Conservation (phyloP, 768 basidiomycete species). For the Naganishia vaughanmartiniae region DNA sequence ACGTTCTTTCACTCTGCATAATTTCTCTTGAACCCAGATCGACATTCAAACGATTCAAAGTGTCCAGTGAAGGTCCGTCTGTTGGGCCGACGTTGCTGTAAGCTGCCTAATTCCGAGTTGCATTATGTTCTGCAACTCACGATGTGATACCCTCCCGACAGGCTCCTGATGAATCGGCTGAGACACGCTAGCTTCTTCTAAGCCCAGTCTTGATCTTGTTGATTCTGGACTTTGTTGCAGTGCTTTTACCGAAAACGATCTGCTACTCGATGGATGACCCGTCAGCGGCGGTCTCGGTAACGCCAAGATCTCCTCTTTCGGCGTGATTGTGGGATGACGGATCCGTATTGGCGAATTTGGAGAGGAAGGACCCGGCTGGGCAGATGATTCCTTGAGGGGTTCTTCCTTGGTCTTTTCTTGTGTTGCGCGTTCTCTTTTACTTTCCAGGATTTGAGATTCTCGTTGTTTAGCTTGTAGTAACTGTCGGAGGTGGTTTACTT, state of each 20-base stretch:
- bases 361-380: background rate
- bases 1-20: constrained; percentile 7
- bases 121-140: background rate
- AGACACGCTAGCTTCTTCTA: background rate
- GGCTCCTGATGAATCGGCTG: background rate
- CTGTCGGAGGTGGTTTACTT: background rate
- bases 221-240: background rate
- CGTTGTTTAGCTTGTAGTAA: background rate
- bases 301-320: background rate
- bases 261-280: background rate
- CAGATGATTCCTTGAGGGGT: background rate
- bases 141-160: background rate
- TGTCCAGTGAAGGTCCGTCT: background rate
- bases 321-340: background rate
- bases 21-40: background rate
- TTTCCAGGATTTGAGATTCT: constrained; percentile 8
- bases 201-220: background rate
- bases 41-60: background rate
- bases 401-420: background rate
- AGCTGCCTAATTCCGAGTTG: background rate
- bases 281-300: background rate
- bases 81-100: background rate
- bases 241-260: background rate
- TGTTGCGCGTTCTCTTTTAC: background rate
- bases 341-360: background rate